A percentile compares a stretch with the other conserved stretches of the same genome.
These are phyloP conservation scores for Lentinula detonsa DNA, from an alignment of 768 basidiomycete genomes.

Conservation along the genomic window DNA sequence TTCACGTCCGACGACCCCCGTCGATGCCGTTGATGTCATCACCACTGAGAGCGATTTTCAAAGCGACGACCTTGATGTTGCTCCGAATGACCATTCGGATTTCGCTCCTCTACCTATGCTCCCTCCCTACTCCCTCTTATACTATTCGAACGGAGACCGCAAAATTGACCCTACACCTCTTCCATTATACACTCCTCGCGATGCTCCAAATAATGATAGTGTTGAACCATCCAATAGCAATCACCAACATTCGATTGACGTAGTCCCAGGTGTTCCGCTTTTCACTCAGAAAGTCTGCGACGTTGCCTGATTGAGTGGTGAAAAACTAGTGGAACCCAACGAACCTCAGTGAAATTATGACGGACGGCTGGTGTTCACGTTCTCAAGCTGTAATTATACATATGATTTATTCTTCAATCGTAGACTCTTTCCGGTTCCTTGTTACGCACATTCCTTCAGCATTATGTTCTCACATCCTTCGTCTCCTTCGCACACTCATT, in stretches of 20 bases:
- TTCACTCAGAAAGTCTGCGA: background rate
- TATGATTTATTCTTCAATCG: background rate
- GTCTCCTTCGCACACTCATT: background rate
- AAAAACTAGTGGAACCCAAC: too few relatives aligned
- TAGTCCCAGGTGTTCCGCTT: background rate
- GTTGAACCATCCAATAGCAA: background rate
- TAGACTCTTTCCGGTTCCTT: background rate
- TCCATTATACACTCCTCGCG: constrained; percentile 53
- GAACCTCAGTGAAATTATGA: too few relatives aligned
- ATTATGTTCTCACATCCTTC: background rate
- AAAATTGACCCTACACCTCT: constrained; percentile 68
- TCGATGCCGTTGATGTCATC: background rate
- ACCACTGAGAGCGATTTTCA: background rate
- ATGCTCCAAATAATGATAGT: background rate
- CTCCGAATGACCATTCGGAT: background rate
- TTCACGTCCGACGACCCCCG: constrained; percentile 4
- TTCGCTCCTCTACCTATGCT: constrained; percentile 23
- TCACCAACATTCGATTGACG: background rate
- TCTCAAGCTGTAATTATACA: too few relatives aligned
- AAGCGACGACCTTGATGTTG: background rate
- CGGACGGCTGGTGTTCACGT: too few relatives aligned
- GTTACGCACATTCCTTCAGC: background rate
- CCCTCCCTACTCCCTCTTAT: constrained; percentile 77
- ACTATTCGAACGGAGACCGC: constrained; percentile 65
- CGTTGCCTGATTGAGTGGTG: background rate